phyloP scores from a whole-genome alignment of 345 rosid species.

The Melaleuca alternifolia region DNA sequence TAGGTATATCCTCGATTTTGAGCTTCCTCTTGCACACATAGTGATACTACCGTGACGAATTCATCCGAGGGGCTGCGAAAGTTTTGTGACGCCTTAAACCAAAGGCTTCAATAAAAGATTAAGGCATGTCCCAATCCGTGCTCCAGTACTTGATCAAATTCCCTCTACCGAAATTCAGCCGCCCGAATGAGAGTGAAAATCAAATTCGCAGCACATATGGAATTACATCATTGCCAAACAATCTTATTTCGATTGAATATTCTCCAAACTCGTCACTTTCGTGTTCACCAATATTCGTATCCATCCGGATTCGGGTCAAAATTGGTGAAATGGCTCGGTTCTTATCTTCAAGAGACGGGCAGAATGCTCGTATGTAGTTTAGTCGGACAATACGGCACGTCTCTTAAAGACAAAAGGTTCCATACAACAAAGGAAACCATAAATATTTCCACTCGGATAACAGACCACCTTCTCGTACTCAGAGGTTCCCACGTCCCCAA shows the following conservation, averaged over 20 bases:
- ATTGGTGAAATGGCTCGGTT: background rate
- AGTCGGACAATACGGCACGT: background rate
- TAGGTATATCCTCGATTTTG: too few relatives aligned
- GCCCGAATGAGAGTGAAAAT: too few relatives aligned
- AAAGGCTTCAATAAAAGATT: too few relatives aligned
- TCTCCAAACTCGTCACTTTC: background rate
- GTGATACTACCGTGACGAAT: too few relatives aligned
- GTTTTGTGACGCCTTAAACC: too few relatives aligned
- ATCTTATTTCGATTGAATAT: background rate
- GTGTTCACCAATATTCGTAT: background rate
- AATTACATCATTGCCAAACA: background rate
- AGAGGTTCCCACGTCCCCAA: background rate
- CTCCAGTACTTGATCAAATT: too few relatives aligned
- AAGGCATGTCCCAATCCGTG: too few relatives aligned
- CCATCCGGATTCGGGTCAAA: background rate
- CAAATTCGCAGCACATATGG: background rate
- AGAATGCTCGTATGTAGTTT: background rate
- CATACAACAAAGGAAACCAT: background rate
- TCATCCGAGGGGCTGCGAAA: too few relatives aligned
- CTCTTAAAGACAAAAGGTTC: background rate
- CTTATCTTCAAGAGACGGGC: background rate
- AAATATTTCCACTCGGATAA: background rate
- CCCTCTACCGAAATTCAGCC: too few relatives aligned
- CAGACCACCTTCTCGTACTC: background rate
- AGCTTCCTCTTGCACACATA: too few relatives aligned